Evolutionary conservation across 192 early-diverging fungal genomes (phyloP).

Genomic region (Kappamyces sp.): DNA sequence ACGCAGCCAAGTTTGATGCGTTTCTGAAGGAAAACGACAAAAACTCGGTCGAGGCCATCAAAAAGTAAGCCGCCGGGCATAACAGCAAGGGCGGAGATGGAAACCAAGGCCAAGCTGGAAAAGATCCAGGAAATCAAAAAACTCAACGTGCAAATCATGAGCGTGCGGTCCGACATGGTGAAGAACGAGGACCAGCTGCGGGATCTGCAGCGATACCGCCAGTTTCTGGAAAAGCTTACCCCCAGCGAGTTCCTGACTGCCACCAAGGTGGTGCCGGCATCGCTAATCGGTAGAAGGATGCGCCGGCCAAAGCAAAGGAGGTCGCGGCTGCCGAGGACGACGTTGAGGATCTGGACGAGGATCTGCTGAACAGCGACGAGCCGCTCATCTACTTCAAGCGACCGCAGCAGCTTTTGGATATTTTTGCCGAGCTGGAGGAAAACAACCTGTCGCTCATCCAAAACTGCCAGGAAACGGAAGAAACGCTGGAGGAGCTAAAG

Average conservation of each 20-base stretch:
- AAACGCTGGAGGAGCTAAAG: slow-evolving; percentile 50
- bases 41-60: slow-evolving; percentile 56
- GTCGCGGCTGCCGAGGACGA: slow-evolving; percentile 14
- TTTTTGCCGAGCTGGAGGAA: slow-evolving; percentile 57
- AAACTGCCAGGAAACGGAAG: slow-evolving; percentile 58
- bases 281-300: neutral
- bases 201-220: slow-evolving; percentile 50
- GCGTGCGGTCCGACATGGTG: slow-evolving; percentile 49
- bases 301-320: slow-evolving; percentile 2
- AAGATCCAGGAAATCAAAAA: slow-evolving; percentile 59
- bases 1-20: slow-evolving; percentile 55
- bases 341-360: slow-evolving; percentile 21
- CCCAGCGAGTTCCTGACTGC: slow-evolving; percentile 42
- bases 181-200: slow-evolving; percentile 58
- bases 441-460: slow-evolving; percentile 56
- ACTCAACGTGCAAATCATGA: slow-evolving; percentile 53
- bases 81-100: slow-evolving; percentile 47
- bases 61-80: slow-evolving; percentile 21
- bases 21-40: slow-evolving; percentile 59
- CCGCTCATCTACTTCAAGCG: slow-evolving; percentile 42
- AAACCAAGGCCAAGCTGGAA: slow-evolving; percentile 56
- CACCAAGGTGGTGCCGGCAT: neutral
- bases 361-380: slow-evolving; percentile 28
- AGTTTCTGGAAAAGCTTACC: slow-evolving; percentile 54
- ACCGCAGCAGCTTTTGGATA: slow-evolving; percentile 49